Percentiles rank a stretch among this genome's conserved stretches.
Evolutionary conservation across 441 rosid genomes (phyloP).

Genomic region (Adansonia grandidieri): DNA sequence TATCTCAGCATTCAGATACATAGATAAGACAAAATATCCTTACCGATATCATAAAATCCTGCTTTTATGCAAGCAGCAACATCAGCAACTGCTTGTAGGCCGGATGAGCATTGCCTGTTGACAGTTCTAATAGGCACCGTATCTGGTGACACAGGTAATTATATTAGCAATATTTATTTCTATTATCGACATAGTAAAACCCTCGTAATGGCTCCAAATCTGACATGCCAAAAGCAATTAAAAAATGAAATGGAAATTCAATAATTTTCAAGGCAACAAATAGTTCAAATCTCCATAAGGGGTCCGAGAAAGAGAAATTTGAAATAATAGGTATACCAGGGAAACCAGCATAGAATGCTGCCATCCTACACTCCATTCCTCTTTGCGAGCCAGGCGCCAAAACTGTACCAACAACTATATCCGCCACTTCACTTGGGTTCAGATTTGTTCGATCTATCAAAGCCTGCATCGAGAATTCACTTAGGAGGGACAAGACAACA

Average conservation of each 20-base stretch:
- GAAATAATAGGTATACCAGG: conserved; percentile 47
- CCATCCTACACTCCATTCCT: conserved; percentile 72
- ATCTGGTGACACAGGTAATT: conserved; percentile 43
- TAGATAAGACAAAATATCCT: not conserved
- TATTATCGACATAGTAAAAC: conserved; percentile 19
- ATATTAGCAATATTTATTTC: not conserved
- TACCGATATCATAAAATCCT: conserved; percentile 68
- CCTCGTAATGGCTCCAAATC: not conserved
- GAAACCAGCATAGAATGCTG: conserved; percentile 73
- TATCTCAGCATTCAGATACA: conserved; percentile 1
- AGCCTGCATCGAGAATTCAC: conserved; percentile 45
- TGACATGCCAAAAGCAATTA: not conserved
- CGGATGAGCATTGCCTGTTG: conserved; percentile 79
- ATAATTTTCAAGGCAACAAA: not conserved
- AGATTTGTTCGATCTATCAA: conserved; percentile 53
- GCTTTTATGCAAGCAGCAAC: conserved; percentile 73
- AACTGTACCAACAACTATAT: conserved; percentile 76
- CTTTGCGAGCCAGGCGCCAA: conserved; percentile 69
- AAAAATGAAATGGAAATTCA: not conserved
- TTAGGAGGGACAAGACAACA: not conserved
- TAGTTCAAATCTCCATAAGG: not conserved
- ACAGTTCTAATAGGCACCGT: conserved; percentile 69
- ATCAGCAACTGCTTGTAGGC: conserved; percentile 78
- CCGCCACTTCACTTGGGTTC: conserved; percentile 72
- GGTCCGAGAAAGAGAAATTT: conserved; percentile 7